A percentile compares a stretch with the other conserved stretches of the same genome.
These are phyloP conservation scores for Saccharomycopsis schoenii DNA, from an alignment of 805 yeast species.

Conservation along the genomic window DNA sequence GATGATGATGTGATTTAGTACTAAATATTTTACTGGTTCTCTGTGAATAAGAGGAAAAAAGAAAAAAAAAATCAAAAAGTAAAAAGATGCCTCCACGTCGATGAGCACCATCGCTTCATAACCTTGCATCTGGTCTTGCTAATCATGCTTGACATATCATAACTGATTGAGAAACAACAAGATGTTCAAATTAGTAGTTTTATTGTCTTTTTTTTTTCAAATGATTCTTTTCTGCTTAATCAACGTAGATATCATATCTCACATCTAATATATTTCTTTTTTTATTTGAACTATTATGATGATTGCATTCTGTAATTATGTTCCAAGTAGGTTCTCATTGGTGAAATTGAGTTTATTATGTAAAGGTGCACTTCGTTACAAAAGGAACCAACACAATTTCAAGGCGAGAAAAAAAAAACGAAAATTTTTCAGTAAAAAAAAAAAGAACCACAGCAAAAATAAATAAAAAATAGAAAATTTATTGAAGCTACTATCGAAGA, in stretches of 20 bases:
- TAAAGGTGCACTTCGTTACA: background rate
- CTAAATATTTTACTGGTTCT: background rate
- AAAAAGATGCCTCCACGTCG: background rate
- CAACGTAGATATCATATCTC: too few species aligned
- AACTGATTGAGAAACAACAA: too few species aligned
- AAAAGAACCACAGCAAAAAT: background rate
- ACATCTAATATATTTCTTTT: too few species aligned
- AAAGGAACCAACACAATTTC: background rate
- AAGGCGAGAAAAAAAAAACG: background rate
- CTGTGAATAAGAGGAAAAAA: background rate
- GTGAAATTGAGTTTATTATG: background rate
- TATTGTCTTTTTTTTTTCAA: too few species aligned
- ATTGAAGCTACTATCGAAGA: background rate
- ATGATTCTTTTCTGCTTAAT: too few species aligned
- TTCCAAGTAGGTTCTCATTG: too few species aligned
- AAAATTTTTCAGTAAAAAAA: background rate
- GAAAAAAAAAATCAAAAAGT: background rate
- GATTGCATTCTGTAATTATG: too few species aligned
- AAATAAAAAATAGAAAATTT: background rate
- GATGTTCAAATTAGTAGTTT: too few species aligned
- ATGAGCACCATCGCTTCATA: background rate
- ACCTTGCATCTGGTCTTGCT: background rate
- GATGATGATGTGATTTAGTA: too few species aligned
- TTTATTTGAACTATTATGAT: too few species aligned
- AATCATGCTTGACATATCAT: too few species aligned